Evolutionary conservation across 2,329 filamentous ascomycete species (phyloP).

Genomic region (Rhynchosporium agropyri): DNA sequence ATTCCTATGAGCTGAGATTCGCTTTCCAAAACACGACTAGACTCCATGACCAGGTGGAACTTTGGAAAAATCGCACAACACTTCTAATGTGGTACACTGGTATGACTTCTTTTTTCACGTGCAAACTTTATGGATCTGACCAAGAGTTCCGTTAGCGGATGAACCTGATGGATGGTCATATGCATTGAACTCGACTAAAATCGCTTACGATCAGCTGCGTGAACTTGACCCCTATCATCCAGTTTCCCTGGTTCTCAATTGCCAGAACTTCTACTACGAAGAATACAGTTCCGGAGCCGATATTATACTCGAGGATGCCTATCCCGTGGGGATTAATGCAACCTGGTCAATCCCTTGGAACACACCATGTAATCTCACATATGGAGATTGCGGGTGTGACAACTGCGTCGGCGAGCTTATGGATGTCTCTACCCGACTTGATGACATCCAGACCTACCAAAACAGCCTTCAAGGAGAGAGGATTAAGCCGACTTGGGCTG

Average conservation of each 20-base stretch:
- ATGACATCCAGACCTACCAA: constrained; percentile 47
- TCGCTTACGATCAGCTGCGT: constrained; percentile 49
- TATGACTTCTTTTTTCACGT: background rate
- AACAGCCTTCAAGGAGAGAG: constrained; percentile 43
- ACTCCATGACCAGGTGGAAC: constrained; percentile 42
- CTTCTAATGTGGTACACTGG: constrained; percentile 56
- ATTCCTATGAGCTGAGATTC: constrained; percentile 46
- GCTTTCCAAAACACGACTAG: constrained; percentile 42
- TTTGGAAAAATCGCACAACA: constrained; percentile 41
- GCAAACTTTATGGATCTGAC: background rate
- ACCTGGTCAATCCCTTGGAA: constrained; percentile 49
- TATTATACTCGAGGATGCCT: constrained; percentile 54
- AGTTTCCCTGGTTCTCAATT: constrained; percentile 54
- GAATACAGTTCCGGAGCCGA: constrained; percentile 54
- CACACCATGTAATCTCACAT: constrained; percentile 53
- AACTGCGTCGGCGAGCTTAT: constrained; percentile 47
- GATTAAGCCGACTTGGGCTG: constrained; percentile 52
- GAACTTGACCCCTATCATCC: constrained; percentile 55
- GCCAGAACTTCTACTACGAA: constrained; percentile 54
- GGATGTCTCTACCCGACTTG: constrained; percentile 50
- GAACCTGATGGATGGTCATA: constrained; percentile 49
- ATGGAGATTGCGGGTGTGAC: constrained; percentile 57
- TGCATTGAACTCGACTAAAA: constrained; percentile 48
- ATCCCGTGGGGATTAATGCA: constrained; percentile 52
- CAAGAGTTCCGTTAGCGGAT: constrained; percentile 41